phyloP scores from a whole-genome alignment of 306 rosid species.

The Sphenostylis stenocarpa region DNA sequence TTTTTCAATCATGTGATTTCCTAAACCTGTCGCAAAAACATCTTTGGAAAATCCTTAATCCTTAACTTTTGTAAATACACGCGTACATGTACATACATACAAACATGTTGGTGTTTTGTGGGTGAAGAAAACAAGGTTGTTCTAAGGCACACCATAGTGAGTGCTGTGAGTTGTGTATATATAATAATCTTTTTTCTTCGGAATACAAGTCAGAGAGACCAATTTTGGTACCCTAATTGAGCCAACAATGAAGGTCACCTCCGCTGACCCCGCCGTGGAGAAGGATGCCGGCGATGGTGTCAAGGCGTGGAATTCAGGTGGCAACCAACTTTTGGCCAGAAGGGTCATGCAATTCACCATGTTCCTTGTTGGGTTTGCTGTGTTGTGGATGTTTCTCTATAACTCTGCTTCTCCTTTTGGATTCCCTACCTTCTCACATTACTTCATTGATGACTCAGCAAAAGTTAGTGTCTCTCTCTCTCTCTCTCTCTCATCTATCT shows the following conservation, averaged over 20 bases:
- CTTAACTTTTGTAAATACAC: constrained; percentile 9
- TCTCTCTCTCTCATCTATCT: not conserved
- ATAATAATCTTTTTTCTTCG: not conserved
- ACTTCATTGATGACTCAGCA: constrained; percentile 24
- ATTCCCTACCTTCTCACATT: constrained; percentile 33
- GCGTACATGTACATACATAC: not conserved
- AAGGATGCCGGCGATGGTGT: not conserved
- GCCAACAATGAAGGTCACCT: constrained; percentile 35
- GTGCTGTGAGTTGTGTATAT: not conserved
- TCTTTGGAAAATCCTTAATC: not conserved
- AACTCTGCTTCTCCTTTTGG: constrained; percentile 39
- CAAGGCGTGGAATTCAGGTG: constrained; percentile 25
- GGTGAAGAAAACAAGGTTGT: constrained; percentile 38
- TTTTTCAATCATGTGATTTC: not conserved
- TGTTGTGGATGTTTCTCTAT: constrained; percentile 34
- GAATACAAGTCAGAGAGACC: not conserved
- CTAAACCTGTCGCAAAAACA: not conserved
- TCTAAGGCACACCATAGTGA: not conserved
- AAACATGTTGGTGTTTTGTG: not conserved
- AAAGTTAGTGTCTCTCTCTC: constrained; percentile 18
- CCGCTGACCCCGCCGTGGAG: not conserved
- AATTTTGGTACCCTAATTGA: constrained; percentile 4
- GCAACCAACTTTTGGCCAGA: constrained; percentile 5
- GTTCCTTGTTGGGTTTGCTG: constrained; percentile 37
- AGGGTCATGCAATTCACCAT: constrained; percentile 11